Evolutionary conservation across 2,329 filamentous ascomycete genomes (phyloP).

Genomic region (Aschersonia sp.): DNA sequence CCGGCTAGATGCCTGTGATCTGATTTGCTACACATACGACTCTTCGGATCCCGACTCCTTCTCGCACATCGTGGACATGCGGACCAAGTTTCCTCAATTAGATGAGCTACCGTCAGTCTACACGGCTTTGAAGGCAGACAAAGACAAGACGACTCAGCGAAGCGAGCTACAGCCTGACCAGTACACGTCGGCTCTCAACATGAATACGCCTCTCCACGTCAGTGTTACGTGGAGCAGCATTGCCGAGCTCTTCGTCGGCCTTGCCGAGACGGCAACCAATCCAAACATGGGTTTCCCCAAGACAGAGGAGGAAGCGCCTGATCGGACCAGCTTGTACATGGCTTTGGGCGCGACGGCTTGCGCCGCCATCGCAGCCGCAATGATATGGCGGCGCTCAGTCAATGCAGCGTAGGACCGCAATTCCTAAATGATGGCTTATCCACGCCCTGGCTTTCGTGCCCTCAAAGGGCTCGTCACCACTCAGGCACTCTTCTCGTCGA

Average conservation of each 20-base stretch:
- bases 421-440: background rate
- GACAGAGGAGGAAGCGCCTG: conserved; percentile 70
- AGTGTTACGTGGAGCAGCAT: conserved; percentile 92
- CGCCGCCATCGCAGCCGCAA: conserved; percentile 45
- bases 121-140: conserved; percentile 85
- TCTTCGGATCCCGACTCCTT: conserved; percentile 95
- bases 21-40: conserved; percentile 92
- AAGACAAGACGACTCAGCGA: conserved; percentile 92
- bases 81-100: conserved; percentile 65
- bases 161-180: conserved; percentile 83
- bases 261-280: conserved; percentile 84
- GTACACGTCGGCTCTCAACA: conserved; percentile 72
- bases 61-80: conserved; percentile 71
- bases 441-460: background rate
- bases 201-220: conserved; percentile 85
- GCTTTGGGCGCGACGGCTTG: conserved; percentile 61
- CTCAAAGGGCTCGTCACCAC: background rate
- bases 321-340: conserved; percentile 75
- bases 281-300: conserved; percentile 82
- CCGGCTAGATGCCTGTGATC: conserved; percentile 83
- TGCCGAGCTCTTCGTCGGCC: conserved; percentile 78
- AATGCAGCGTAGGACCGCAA: conserved; percentile 22
- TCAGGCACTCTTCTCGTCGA: no score
- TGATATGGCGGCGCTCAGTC: conserved; percentile 48
- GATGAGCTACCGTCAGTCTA: conserved; percentile 87